Evolutionary conservation across 495 filamentous ascomycete species (phyloP), one percentile per base, ranked within the genome.

Genomic region (Penicillium goetzii): DNA sequence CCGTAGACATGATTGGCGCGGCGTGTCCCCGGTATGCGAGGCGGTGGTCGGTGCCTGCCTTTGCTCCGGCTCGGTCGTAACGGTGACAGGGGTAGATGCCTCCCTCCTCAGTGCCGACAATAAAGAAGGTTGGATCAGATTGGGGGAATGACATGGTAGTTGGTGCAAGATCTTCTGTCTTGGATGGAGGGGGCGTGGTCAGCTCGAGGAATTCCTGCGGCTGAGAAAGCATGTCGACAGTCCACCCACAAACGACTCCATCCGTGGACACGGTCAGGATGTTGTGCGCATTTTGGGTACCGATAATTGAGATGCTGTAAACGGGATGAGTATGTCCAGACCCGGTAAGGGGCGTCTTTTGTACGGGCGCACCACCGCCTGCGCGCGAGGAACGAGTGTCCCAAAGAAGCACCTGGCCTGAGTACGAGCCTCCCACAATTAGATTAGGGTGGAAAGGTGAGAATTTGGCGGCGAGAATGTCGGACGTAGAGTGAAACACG

Each of bases 271-370:
- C 90, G 21, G 92, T 96, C 59, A 99, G 88, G 73, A 99, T 96
- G 71, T 98, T 98, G 76, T 97, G 95, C 54, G 96, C 96, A 75
- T 99, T 98, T 76, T 98, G 96, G 7, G 95, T 99, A 63, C 95
- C 95, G 43, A 98, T 90, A 30, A 98, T 93, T 49, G 95, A 92
- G 61, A 99, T 88, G 28, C 88, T 90, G 80, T 99, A 99, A 59
- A 99, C 90, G 0, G 95, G 95, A 69, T 99, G 95, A 9, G 95
- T 96, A 74, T 99, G 95, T 40, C 95, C 93, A 43, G 81, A 77
- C 41, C 95, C 93, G 17, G 96, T 97, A 30, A 98, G 83, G 0
- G 95, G 94, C 1, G 96, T 99, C 76, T 97, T 97, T 68, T 97
- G 92, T 25, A 97, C 92, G 3, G 95, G 94, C 19, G 90, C 86